Evolutionary conservation across 306 rosid genomes (phyloP), one percentile per base, ranked within the genome.

Genomic region (Betula pendula): DNA sequence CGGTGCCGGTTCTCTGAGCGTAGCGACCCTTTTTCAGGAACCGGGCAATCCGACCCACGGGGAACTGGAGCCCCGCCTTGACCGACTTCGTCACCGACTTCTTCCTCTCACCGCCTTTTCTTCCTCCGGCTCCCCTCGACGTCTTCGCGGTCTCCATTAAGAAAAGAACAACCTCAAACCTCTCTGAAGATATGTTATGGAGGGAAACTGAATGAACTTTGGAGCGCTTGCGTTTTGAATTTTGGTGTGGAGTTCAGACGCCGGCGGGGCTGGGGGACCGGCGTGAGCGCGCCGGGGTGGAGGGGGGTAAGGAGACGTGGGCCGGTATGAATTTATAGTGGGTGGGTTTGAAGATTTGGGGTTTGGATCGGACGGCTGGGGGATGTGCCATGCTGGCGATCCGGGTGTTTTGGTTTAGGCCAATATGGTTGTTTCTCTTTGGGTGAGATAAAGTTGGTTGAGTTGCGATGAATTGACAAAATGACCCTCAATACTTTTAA

Each of bases 21-120:
- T 92, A 90, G 1, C 97, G 96, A 0, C 97, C 93, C 5, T 84
- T 88, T 68, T 79, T 90, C 45, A 92, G 2, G 42, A 66, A 92
- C 47, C 97, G 85, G 0, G 91, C 88, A 8, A 92, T 73, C 9
- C 97, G 88, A 6, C 93, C 92, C 4, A 92, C 97, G 12, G 96
- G 97, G 68, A 92, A 92, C 45, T 92, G 96, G 33, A 92, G 97
- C 6, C 97, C 96, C 0, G 97, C 96, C 53, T 92, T 92, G 13
- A n/a, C 0, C n/a, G 97, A 92, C 71, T 92, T 90, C 5, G 93
- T 67, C 19, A 88, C 89, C 1, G 90, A 19, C 76, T 90, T 92
- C 87, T 90, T 92, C 53, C 89, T 78, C 2, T 78, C 85, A 5
- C 87, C 88, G 13, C 85, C 92, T 3, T 20, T 82, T 63, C 97